Evolutionary conservation across 768 basidiomycete species (phyloP).

Genomic region (Boletus rubescentipes): DNA sequence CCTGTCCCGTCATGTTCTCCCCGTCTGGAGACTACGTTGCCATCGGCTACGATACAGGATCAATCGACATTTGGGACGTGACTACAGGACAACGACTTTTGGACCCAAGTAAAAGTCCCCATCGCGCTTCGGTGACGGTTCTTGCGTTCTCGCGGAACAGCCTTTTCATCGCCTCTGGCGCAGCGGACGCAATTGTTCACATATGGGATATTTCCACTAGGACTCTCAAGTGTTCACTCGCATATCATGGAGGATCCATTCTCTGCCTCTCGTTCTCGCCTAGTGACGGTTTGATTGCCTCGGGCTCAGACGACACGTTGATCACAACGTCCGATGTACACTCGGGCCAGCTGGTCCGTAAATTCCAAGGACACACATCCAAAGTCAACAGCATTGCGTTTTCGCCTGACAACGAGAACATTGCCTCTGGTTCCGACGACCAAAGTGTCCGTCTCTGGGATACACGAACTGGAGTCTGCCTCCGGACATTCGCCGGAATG

Average conservation of each 20-base stretch:
- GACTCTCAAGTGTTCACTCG: slow-evolving; percentile 5
- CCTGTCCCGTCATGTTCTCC: slow-evolving; percentile 19
- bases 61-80: slow-evolving; percentile 19
- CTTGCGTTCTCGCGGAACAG: slow-evolving; percentile 13
- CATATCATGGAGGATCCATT: slow-evolving; percentile 16
- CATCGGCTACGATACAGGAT: slow-evolving; percentile 12
- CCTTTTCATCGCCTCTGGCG: slow-evolving; percentile 14
- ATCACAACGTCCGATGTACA: slow-evolving; percentile 14
- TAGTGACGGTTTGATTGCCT: slow-evolving; percentile 11
- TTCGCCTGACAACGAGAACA: slow-evolving; percentile 15
- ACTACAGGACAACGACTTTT: slow-evolving; percentile 14
- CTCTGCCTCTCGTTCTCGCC: slow-evolving; percentile 22
- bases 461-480: slow-evolving; percentile 16
- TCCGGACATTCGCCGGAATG: too few species aligned
- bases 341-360: slow-evolving; percentile 8
- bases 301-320: slow-evolving; percentile 14
- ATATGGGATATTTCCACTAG: slow-evolving; percentile 18
- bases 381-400: slow-evolving; percentile 21
- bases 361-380: slow-evolving; percentile 17
- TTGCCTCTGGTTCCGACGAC: slow-evolving; percentile 25
- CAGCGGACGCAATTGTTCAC: slow-evolving; percentile 9
- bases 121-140: slow-evolving; percentile 2
- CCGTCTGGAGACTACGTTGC: slow-evolving; percentile 14
- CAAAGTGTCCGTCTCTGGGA: slow-evolving; percentile 27
- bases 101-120: background rate